These are phyloP conservation scores for Isoetes engelmannii DNA, from an alignment of 83 land plant species.

Conservation along the genomic window DNA sequence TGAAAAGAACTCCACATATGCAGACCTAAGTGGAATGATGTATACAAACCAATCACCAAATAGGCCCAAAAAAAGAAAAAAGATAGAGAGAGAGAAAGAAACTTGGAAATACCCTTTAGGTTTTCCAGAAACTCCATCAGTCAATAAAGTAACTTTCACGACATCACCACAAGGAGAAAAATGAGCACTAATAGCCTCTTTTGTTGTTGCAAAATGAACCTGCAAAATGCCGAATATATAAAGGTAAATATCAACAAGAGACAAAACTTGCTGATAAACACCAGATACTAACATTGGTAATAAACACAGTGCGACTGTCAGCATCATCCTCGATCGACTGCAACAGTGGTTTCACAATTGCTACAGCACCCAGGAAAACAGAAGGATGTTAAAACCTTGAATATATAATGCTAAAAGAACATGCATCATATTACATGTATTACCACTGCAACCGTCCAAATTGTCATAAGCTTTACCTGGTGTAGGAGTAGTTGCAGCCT, in stretches of 20 bases:
- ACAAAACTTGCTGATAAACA: background rate
- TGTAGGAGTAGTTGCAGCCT: constrained; percentile 16
- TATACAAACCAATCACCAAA: background rate
- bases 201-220: constrained; percentile 86
- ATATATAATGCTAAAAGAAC: background rate
- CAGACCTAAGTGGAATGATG: constrained; percentile 45
- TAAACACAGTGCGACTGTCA: constrained; percentile 61
- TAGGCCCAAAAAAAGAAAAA: background rate
- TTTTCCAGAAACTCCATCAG: constrained; percentile 61
- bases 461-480: constrained; percentile 9
- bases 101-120: constrained; percentile 54
- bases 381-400: background rate
- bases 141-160: constrained; percentile 51
- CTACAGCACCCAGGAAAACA: background rate
- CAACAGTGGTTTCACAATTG: constrained; percentile 13
- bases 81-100: background rate
- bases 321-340: constrained; percentile 48
- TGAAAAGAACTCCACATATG: constrained; percentile 63
- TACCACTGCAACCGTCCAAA: background rate
- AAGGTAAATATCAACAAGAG: background rate
- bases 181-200: constrained; percentile 71
- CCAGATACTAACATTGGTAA: constrained; percentile 54
- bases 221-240: constrained; percentile 10
- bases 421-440: background rate
- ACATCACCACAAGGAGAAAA: constrained; percentile 73